Evolutionary conservation across 2,329 filamentous ascomycete species (phyloP), one percentile per base, ranked within the genome.

Genomic region (Fusarium sublunatum): DNA sequence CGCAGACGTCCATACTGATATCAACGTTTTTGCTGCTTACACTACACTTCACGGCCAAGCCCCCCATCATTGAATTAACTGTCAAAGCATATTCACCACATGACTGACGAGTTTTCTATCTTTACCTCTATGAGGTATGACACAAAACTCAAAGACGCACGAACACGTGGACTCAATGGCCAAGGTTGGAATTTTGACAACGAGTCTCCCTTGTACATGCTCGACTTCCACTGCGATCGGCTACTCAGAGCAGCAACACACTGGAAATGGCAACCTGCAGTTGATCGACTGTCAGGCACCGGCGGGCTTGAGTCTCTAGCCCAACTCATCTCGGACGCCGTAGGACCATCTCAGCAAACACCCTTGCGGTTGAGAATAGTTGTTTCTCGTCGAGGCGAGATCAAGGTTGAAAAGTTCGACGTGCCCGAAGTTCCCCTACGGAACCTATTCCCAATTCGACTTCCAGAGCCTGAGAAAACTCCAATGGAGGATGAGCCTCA

Each of bases 41-140:
- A 36, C 29, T 39, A 25, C 44, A 35, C 39, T 31, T n/a, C 40
- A 19, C 40, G n/a, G 15, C 7, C 40, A 13, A 15, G 10, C 22
- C 40, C 22, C 7, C 24, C 2, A 35, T 38, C 28, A 15, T 40
- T 45, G 6, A 19, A 11, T 34, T 8, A 12, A 11, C 5, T 25
- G 12, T 25, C 26, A 19, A 8, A 6, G 40, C 7, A 15, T 44
- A 19, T 29, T 25, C 13, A 34, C 52, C 68, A 31, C 4, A 80
- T 79, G 77, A 64, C 73, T 11, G 71, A 77, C 13, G 70, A 77
- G 3, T 90, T 92, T 65, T 77, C 82, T 43, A 78, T 93, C 29
- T 89, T 91, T 71, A 89, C 88, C 3, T 89, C 91, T 1, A 79
- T 93, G 53, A 88, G 91, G 50, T 92, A 89, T 73, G 91, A 94